A percentile compares a stretch with the other conserved stretches of the same genome.
Evolutionary conservation across 805 yeast genomes (phyloP).

Genomic region (Candida boleticola): DNA sequence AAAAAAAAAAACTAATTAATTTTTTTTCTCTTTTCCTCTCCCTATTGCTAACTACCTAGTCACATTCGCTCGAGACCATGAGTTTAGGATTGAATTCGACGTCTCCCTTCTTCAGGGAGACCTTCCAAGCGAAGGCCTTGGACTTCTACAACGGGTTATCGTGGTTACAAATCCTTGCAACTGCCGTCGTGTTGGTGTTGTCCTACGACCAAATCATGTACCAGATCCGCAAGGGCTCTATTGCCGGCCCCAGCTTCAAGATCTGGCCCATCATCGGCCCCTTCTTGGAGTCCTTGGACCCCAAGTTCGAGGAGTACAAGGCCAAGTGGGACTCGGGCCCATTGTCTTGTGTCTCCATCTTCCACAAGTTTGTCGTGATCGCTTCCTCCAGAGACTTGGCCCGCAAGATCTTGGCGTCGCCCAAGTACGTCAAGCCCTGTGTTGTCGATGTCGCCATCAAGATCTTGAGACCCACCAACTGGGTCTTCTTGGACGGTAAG

Average conservation of each 20-base stretch:
- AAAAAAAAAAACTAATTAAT: too few species aligned
- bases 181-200: conserved; percentile 47
- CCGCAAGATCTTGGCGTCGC: conserved; percentile 81
- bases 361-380: conserved; percentile 96
- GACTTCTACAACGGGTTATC: conserved; percentile 30
- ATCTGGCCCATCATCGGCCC: conserved; percentile 97
- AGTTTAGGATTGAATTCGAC: conserved; percentile 3
- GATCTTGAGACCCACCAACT: conserved; percentile 90
- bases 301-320: conserved; percentile 89
- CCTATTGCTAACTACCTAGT: neutral
- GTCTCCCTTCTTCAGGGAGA: conserved; percentile 5
- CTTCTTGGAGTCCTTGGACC: conserved; percentile 88
- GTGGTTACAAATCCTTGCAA: conserved; percentile 53
- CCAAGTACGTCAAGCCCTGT: conserved; percentile 91
- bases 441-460: conserved; percentile 96
- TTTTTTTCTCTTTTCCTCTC: neutral
- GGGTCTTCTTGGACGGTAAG: conserved; percentile 98
- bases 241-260: conserved; percentile 88
- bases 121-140: conserved; percentile 11
- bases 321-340: conserved; percentile 96
- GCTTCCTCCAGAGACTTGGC: conserved; percentile 87
- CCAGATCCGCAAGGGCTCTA: conserved; percentile 75
- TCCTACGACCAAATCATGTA: conserved; percentile 78
- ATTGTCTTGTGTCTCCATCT: conserved; percentile 92
- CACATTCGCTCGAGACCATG: neutral